A percentile compares a stretch with the other conserved stretches of the same genome.
Evolutionary conservation across 192 early-diverging fungal species (phyloP).

Genomic region (Podila horticola): DNA sequence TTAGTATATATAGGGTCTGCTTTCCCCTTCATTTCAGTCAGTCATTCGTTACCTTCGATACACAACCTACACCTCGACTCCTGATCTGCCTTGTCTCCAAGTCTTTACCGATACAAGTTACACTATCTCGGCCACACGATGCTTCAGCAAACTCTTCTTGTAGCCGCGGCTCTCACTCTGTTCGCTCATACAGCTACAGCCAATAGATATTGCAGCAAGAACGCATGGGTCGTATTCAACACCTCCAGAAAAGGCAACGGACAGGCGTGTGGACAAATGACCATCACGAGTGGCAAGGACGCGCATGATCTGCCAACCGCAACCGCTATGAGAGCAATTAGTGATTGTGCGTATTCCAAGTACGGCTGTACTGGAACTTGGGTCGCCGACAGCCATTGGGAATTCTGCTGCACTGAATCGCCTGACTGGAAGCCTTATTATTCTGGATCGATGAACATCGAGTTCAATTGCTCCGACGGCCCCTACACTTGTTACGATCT

Average conservation of each 20-base stretch:
- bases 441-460: slow-evolving; percentile 33
- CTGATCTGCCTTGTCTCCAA: slow-evolving; percentile 10
- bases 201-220: slow-evolving; percentile 20
- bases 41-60: slow-evolving; percentile 5
- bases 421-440: slow-evolving; percentile 22
- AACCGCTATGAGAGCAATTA: slow-evolving; percentile 15
- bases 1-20: slow-evolving; percentile 18
- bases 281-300: slow-evolving; percentile 22
- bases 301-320: slow-evolving; percentile 21
- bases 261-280: slow-evolving; percentile 25
- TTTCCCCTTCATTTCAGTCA: slow-evolving; percentile 17
- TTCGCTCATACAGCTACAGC: slow-evolving; percentile 14
- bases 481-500: slow-evolving; percentile 27
- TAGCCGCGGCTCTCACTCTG: slow-evolving; percentile 21
- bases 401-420: slow-evolving; percentile 22
- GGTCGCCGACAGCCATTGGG: slow-evolving; percentile 25
- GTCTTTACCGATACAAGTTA: slow-evolving; percentile 26
- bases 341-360: slow-evolving; percentile 20
- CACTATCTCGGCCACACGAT: slow-evolving; percentile 11
- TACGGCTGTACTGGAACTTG: slow-evolving; percentile 19
- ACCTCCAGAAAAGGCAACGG: slow-evolving; percentile 28
- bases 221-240: slow-evolving; percentile 19
- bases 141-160: slow-evolving; percentile 27
- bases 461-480: slow-evolving; percentile 25
- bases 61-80: slow-evolving; percentile 1